phyloP scores from a whole-genome alignment of 129 eudicot species.

The Helichrysum umbraculigerum region DNA sequence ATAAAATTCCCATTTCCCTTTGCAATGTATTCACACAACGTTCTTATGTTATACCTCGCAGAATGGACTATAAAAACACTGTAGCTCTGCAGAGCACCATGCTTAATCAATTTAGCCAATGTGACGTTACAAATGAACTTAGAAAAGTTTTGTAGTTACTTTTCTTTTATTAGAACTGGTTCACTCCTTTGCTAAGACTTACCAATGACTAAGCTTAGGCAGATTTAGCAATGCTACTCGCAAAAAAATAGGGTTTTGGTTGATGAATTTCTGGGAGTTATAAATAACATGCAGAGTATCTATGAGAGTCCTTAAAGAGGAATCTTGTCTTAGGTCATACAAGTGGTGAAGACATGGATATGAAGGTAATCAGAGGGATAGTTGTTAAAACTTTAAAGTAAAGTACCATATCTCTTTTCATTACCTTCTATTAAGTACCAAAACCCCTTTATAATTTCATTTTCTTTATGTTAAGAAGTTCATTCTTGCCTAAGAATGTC shows the following conservation, averaged over 20 bases:
- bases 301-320: neutral
- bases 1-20: neutral
- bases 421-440: neutral
- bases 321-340: neutral
- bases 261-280: neutral
- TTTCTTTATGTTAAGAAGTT: neutral
- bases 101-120: neutral
- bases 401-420: neutral
- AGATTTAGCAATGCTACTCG: neutral
- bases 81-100: neutral
- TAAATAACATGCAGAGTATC: neutral
- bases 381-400: conserved; percentile 1
- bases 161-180: conserved; percentile 3
- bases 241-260: neutral
- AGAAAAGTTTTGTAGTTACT: conserved; percentile 3
- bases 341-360: conserved; percentile 1
- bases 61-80: neutral
- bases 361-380: conserved; percentile 3
- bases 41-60: neutral
- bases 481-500: neutral
- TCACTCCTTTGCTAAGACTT: neutral
- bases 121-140: conserved; percentile 5
- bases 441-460: neutral
- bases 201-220: neutral
- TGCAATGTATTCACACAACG: neutral